Conservation (phyloP, 2,329 filamentous ascomycete species). For the Hymenoscyphus albidus region DNA sequence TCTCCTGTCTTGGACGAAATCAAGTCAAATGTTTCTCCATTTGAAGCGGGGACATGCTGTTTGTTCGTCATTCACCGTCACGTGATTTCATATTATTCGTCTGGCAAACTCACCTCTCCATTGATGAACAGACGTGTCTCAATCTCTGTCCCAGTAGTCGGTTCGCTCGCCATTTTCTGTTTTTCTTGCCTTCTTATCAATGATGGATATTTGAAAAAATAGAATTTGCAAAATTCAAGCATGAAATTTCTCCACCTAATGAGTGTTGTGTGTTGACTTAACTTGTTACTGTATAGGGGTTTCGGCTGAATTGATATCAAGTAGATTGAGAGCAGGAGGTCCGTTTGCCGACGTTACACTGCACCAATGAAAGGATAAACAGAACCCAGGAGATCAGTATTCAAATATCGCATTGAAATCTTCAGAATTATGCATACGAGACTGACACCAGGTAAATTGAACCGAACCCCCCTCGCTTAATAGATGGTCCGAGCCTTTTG, state of each 20-base stretch:
- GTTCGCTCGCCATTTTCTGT: conserved; percentile 6
- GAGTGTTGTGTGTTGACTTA: neutral
- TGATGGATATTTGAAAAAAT: neutral
- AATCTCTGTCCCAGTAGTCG: conserved; percentile 2
- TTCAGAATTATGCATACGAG: too few relatives aligned
- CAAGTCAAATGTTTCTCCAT: conserved; percentile 43
- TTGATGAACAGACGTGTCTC: conserved; percentile 45
- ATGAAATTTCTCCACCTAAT: neutral
- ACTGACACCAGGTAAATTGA: too few relatives aligned
- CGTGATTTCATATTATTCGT: neutral
- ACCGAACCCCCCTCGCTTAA: too few relatives aligned
- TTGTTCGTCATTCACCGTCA: neutral
- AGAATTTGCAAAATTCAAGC: neutral
- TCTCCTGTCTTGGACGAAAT: conserved; percentile 42
- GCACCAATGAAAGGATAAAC: neutral
- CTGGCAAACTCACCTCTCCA: conserved; percentile 39
- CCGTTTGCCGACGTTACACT: neutral
- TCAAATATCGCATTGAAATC: too few relatives aligned
- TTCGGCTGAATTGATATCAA: neutral
- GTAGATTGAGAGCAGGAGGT: neutral
- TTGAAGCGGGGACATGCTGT: conserved; percentile 44
- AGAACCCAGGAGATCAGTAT: neutral
- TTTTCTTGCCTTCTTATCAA: conserved; percentile 13
- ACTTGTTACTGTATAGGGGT: neutral
- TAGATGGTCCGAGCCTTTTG: too few relatives aligned